Evolutionary conservation across 2,329 filamentous ascomycete genomes (phyloP).

Genomic region (Rhinocladiella similis): DNA sequence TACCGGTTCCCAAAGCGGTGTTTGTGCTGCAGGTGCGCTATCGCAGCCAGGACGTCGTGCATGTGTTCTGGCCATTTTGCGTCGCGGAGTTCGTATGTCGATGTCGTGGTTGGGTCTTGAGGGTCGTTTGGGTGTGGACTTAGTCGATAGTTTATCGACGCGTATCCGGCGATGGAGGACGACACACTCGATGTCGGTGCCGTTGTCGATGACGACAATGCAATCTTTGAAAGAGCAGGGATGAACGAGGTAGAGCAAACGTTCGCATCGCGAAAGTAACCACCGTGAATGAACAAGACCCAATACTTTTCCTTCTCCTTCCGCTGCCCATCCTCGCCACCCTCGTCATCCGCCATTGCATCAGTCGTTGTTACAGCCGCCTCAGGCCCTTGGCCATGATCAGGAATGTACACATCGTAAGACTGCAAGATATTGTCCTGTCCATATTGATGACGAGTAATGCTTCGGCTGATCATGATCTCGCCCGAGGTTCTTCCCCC

Average conservation of each 20-base stretch:
- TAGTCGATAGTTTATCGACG: constrained; percentile 50
- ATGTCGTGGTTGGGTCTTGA: constrained; percentile 35
- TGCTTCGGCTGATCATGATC: background rate
- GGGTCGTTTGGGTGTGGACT: constrained; percentile 42
- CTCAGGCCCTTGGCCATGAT: background rate
- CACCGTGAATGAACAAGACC: constrained; percentile 47
- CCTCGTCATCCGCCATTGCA: too few relatives aligned
- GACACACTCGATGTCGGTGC: constrained; percentile 3
- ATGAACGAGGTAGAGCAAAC: constrained; percentile 39
- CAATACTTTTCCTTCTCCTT: constrained; percentile 12
- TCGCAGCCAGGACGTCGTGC: constrained; percentile 41
- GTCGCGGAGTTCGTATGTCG: constrained; percentile 33
- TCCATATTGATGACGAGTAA: constrained; percentile 28
- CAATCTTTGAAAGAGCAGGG: constrained; percentile 37
- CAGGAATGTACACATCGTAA: constrained; percentile 27
- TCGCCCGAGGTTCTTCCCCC: too few relatives aligned
- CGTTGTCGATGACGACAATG: background rate
- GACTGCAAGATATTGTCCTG: constrained; percentile 29
- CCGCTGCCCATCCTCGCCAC: too few relatives aligned
- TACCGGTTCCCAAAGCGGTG: constrained; percentile 42
- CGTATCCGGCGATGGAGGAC: constrained; percentile 39
- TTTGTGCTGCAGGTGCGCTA: constrained; percentile 42
- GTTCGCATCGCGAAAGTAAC: constrained; percentile 50
- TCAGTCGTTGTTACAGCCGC: too few relatives aligned
- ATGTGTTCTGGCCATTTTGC: constrained; percentile 48